Conservation (phyloP, 2,329 filamentous ascomycete genomes). For the Talaromyces pinophilus region DNA sequence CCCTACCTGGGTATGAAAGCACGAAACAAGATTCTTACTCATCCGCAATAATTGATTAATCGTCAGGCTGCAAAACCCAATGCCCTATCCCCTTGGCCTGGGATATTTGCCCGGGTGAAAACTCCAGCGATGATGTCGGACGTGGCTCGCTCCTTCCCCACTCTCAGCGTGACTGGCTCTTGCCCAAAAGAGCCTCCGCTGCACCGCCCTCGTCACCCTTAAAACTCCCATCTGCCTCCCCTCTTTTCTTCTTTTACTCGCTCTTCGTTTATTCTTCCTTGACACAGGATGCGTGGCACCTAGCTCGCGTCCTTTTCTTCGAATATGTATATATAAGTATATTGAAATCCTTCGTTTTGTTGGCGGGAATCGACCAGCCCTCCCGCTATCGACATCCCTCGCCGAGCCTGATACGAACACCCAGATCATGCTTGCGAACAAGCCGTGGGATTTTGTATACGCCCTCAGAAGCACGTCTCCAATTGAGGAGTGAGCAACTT, state of each 20-base stretch:
- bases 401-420: neutral
- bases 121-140: neutral
- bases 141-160: constrained; percentile 11
- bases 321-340: neutral
- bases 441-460: neutral
- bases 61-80: neutral
- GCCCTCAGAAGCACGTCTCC: neutral
- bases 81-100: neutral
- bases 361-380: neutral
- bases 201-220: neutral
- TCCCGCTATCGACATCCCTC: neutral
- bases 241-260: neutral
- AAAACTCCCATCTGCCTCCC: neutral
- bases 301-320: neutral
- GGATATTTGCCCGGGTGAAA: neutral
- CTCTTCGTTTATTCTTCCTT: neutral
- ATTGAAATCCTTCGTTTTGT: neutral
- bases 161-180: neutral
- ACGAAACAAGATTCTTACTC: neutral
- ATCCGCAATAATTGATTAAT: neutral
- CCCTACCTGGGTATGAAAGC: neutral
- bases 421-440: neutral
- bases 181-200: constrained; percentile 13
- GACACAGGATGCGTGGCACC: neutral
- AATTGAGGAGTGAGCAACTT: neutral